phyloP scores from a whole-genome alignment of 345 rosid species.

The Camelina sativa region DNA sequence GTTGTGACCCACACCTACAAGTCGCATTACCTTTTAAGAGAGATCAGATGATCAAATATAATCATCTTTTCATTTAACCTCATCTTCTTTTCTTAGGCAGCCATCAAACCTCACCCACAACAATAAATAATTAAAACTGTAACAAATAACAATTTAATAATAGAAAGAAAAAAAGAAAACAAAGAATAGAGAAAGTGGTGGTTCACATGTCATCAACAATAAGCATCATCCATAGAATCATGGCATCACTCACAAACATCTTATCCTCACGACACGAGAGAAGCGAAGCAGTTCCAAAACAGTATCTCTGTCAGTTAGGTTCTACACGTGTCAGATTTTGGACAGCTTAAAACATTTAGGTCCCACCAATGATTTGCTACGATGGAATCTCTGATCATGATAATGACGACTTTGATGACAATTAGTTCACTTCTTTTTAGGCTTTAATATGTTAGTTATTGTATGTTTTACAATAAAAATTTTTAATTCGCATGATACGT shows the following conservation, averaged over 20 bases:
- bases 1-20: constrained; percentile 29
- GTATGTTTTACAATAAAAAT: no score
- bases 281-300: constrained; percentile 39
- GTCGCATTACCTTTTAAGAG: constrained; percentile 25
- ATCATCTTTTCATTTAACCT: constrained; percentile 18
- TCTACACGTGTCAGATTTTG: constrained; percentile 26
- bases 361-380: constrained; percentile 43
- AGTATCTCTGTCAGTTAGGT: constrained; percentile 44
- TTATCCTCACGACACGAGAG: constrained; percentile 45
- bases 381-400: constrained; percentile 30
- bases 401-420: constrained; percentile 41
- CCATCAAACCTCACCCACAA: constrained; percentile 22
- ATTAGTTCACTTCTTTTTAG: constrained; percentile 23
- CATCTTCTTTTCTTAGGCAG: background rate
- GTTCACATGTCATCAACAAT: constrained; percentile 40
- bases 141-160: background rate
- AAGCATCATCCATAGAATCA: constrained; percentile 39
- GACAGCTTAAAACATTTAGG: constrained; percentile 37
- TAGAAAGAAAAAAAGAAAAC: background rate
- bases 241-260: constrained; percentile 33
- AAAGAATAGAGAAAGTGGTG: constrained; percentile 35
- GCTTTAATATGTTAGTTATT: no score
- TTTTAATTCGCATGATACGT: no score
- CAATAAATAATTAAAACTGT: background rate
- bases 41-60: constrained; percentile 38